Evolutionary conservation across 1,284 basidiomycete species (phyloP).

Genomic region (Peniophora sp.): DNA sequence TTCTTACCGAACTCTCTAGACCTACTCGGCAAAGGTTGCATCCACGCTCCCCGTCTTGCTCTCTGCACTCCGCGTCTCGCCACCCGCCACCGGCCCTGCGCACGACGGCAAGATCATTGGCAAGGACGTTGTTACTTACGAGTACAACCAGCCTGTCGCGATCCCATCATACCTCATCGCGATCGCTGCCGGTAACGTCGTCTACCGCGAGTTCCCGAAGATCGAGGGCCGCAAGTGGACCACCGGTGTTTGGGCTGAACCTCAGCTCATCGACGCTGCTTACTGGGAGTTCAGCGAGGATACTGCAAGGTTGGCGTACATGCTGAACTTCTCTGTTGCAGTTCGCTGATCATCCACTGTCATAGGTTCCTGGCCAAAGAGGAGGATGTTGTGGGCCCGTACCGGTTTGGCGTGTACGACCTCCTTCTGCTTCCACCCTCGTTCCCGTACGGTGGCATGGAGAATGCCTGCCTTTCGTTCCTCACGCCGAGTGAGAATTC

Average conservation of each 20-base stretch:
- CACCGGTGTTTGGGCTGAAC: constrained; percentile 87
- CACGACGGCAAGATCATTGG: constrained; percentile 67
- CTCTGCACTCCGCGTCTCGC: constrained; percentile 75
- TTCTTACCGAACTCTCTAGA: constrained; percentile 36
- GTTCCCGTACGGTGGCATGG: constrained; percentile 92
- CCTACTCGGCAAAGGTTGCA: constrained; percentile 69
- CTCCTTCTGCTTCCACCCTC: constrained; percentile 88
- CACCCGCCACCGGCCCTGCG: constrained; percentile 55
- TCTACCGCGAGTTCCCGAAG: constrained; percentile 61
- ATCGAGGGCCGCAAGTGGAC: constrained; percentile 64
- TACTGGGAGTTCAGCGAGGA: constrained; percentile 89
- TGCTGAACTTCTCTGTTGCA: neutral
- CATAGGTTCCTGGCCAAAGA: constrained; percentile 69
- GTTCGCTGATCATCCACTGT: neutral
- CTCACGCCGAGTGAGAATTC: constrained; percentile 70
- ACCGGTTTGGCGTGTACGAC: constrained; percentile 89
- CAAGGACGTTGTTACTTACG: constrained; percentile 58
- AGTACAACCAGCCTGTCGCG: constrained; percentile 71
- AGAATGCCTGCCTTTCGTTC: constrained; percentile 82
- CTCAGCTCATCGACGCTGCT: constrained; percentile 70
- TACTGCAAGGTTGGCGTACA: constrained; percentile 49
- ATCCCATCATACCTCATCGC: constrained; percentile 87
- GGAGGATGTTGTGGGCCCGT: constrained; percentile 68
- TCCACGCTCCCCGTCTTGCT: constrained; percentile 79
- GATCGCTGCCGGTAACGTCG: constrained; percentile 78